These are phyloP conservation scores for Coleophoma crateriformis DNA, from an alignment of 2,329 filamentous ascomycete genomes.

Conservation along the genomic window DNA sequence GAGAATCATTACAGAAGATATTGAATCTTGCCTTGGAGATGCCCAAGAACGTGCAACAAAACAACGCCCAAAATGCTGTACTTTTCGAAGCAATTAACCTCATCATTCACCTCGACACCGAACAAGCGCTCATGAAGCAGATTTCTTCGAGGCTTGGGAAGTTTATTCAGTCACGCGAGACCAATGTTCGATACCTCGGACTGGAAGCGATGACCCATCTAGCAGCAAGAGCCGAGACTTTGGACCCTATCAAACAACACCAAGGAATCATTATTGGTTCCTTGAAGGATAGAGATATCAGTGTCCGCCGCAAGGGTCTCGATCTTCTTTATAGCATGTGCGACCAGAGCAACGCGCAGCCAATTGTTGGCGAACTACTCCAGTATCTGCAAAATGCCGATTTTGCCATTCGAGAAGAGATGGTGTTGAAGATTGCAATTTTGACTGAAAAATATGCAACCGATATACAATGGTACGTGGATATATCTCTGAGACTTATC, in stretches of 20 bases:
- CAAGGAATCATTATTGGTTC: constrained; percentile 95
- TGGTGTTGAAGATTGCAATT: constrained; percentile 98
- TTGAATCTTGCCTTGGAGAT: constrained; percentile 87
- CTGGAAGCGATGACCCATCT: constrained; percentile 98
- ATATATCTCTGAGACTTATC: constrained; percentile 89
- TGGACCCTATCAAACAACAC: constrained; percentile 97
- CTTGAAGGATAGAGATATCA: constrained; percentile 92
- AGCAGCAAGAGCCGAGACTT: constrained; percentile 84
- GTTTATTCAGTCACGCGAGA: constrained; percentile 95
- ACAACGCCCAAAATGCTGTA: constrained; percentile 97
- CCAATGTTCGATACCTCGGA: constrained; percentile 93
- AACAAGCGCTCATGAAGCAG: constrained; percentile 91
- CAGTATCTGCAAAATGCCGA: constrained; percentile 95
- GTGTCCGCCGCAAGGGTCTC: constrained; percentile 89
- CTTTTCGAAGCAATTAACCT: constrained; percentile 98
- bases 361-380: constrained; percentile 88
- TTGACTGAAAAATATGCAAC: constrained; percentile 97
- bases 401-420: constrained; percentile 96
- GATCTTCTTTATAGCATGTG: constrained; percentile 99
- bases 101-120: constrained; percentile 94
- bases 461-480: constrained; percentile 98
- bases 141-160: constrained; percentile 87
- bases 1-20: constrained; percentile 85
- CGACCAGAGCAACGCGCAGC: constrained; percentile 86
- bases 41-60: constrained; percentile 98